Evolutionary conservation across 805 yeast genomes (phyloP).

Genomic region (Starmerella stigmatis): DNA sequence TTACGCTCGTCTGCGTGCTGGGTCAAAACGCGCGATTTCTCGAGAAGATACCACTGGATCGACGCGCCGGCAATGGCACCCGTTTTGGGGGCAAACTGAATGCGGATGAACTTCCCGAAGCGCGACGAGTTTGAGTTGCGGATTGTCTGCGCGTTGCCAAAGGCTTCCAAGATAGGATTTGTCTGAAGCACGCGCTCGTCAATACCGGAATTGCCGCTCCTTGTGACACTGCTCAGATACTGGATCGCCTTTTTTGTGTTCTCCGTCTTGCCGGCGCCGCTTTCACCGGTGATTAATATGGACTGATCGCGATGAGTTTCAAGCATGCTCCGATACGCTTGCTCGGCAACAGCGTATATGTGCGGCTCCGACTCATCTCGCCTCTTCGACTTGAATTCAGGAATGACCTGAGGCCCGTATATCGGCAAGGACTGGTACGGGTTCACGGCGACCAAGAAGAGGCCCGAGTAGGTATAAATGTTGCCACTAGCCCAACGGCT

Average conservation of each 20-base stretch:
- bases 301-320: slow-evolving; percentile 68
- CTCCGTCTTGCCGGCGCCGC: slow-evolving; percentile 98
- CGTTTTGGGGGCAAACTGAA: slow-evolving; percentile 48
- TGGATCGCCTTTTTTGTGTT: slow-evolving; percentile 91
- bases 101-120: slow-evolving; percentile 90
- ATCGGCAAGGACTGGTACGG: slow-evolving; percentile 73
- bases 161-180: slow-evolving; percentile 89
- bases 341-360: slow-evolving; percentile 80
- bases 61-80: slow-evolving; percentile 77
- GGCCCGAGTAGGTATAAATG: slow-evolving; percentile 90
- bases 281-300: slow-evolving; percentile 94
- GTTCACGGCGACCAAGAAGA: slow-evolving; percentile 87
- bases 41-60: slow-evolving; percentile 87
- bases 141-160: slow-evolving; percentile 94
- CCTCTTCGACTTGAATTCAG: slow-evolving; percentile 42
- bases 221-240: slow-evolving; percentile 66
- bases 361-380: slow-evolving; percentile 60
- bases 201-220: slow-evolving; percentile 33
- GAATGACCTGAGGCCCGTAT: slow-evolving; percentile 50
- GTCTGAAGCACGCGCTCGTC: slow-evolving; percentile 85
- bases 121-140: slow-evolving; percentile 90
- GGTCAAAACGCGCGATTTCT: slow-evolving; percentile 79
- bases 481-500: slow-evolving; percentile 64
- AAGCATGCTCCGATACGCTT: slow-evolving; percentile 67
- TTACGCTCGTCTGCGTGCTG: slow-evolving; percentile 74